Evolutionary conservation across 2,329 filamentous ascomycete genomes (phyloP).

Genomic region (Rhynchosporium graminicola): DNA sequence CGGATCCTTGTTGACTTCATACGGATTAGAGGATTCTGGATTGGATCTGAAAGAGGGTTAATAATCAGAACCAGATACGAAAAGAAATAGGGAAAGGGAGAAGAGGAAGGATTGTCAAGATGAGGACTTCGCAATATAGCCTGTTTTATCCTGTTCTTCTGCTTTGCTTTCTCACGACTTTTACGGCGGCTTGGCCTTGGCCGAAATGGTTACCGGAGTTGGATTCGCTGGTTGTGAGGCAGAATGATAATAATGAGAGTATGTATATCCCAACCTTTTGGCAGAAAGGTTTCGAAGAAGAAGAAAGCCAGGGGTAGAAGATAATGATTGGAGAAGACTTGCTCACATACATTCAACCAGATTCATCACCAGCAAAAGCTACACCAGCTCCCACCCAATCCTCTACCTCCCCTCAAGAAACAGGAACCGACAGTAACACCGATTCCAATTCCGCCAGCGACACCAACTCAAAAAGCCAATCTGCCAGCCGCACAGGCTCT

Average conservation of each 20-base stretch:
- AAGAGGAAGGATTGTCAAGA: constrained; percentile 40
- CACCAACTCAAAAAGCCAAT: no score
- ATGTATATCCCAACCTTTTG: neutral
- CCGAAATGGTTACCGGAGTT: constrained; percentile 56
- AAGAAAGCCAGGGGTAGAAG: neutral
- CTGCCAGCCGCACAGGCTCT: constrained; percentile 5
- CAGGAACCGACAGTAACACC: constrained; percentile 12
- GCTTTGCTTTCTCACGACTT: constrained; percentile 49
- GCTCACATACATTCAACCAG: constrained; percentile 4
- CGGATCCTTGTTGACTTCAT: neutral
- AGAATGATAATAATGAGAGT: constrained; percentile 42
- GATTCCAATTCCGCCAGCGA: neutral
- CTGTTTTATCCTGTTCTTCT: constrained; percentile 52
- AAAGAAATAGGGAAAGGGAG: neutral
- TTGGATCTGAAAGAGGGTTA: constrained; percentile 25
- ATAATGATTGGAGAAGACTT: neutral
- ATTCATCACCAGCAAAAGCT: neutral
- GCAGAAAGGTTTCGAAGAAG: neutral
- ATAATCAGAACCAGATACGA: constrained; percentile 21
- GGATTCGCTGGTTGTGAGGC: constrained; percentile 53
- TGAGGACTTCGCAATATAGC: constrained; percentile 53
- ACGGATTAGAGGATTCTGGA: neutral
- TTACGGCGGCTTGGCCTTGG: constrained; percentile 52
- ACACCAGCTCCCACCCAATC: constrained; percentile 6
- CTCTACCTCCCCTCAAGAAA: constrained; percentile 6